These are phyloP conservation scores for Phlebiopsis gigantea DNA, from an alignment of 768 basidiomycete species.

Conservation along the genomic window DNA sequence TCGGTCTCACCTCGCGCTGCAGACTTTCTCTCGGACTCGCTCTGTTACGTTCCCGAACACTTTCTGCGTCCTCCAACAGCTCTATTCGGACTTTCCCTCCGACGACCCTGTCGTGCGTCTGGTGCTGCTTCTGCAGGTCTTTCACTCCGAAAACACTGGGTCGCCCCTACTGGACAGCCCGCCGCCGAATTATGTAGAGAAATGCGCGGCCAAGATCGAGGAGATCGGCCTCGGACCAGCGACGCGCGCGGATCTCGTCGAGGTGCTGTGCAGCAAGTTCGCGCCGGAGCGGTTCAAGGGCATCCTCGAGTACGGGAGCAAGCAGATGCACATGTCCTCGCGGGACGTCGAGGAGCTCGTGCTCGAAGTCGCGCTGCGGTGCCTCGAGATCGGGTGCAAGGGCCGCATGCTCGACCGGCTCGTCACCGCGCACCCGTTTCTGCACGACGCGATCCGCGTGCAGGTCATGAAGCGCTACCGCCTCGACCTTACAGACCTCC, in stretches of 20 bases:
- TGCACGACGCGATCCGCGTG: constrained; percentile 38
- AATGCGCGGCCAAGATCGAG: constrained; percentile 44
- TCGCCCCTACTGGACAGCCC: constrained; percentile 15
- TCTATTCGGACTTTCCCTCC: constrained; percentile 65
- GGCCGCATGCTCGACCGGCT: constrained; percentile 64
- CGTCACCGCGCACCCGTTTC: constrained; percentile 38
- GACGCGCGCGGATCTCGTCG: constrained; percentile 51
- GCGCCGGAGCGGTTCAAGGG: constrained; percentile 50
- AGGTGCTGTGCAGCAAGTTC: constrained; percentile 65
- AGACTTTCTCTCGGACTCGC: constrained; percentile 70
- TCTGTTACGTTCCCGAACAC: constrained; percentile 50
- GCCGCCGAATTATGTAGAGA: constrained; percentile 9
- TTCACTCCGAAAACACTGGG: constrained; percentile 31
- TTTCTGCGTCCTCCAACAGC: constrained; percentile 49
- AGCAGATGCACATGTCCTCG: constrained; percentile 36
- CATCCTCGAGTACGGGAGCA: constrained; percentile 46
- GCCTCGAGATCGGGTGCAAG: constrained; percentile 60
- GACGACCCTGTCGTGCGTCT: constrained; percentile 55
- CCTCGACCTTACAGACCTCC: constrained; percentile 50
- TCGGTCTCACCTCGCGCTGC: constrained; percentile 4
- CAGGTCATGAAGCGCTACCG: constrained; percentile 47
- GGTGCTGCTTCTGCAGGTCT: constrained; percentile 69
- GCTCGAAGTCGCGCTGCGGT: constrained; percentile 53
- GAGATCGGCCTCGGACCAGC: constrained; percentile 50
- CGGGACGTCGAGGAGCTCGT: constrained; percentile 43